Evolutionary conservation across 2,329 filamentous ascomycete species (phyloP).

Genomic region (Microsporum canis): DNA sequence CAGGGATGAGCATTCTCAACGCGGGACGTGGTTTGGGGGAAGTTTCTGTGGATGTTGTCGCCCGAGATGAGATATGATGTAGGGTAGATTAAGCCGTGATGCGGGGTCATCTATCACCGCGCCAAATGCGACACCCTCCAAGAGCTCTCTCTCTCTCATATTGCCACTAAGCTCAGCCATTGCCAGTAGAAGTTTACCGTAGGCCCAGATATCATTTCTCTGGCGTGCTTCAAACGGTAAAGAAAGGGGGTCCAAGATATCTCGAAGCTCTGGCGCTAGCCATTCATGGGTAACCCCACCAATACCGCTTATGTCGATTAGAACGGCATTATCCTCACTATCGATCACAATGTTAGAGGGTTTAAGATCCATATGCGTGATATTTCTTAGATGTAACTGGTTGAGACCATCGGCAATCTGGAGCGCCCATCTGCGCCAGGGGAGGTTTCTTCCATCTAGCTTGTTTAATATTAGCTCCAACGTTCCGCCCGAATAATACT

Average conservation of each 20-base stretch:
- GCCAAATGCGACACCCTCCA: no score
- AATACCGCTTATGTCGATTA: conserved; percentile 17
- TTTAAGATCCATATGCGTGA: conserved; percentile 17
- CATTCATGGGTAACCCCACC: conserved; percentile 12
- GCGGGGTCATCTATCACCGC: no score
- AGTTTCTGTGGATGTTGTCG: no score
- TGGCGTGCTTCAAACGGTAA: conserved; percentile 4
- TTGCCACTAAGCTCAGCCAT: not conserved
- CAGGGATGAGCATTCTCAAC: no score
- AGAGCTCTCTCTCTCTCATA: no score
- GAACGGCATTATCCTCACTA: conserved; percentile 12
- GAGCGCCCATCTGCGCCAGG: conserved; percentile 10
- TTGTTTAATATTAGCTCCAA: not conserved
- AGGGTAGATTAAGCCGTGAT: no score
- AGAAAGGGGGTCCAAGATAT: not conserved
- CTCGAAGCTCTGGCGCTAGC: conserved; percentile 15
- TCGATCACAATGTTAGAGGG: conserved; percentile 17
- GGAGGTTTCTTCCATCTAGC: not conserved
- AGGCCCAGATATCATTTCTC: conserved; percentile 7
- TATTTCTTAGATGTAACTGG: conserved; percentile 7
- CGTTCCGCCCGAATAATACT: conserved; percentile 12
- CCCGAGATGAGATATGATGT: no score
- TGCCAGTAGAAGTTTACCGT: conserved; percentile 1
- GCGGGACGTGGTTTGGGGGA: no score
- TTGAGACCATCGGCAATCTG: conserved; percentile 11